Base-by-base conservation (phyloP, 805 yeast species). In the Teunomyces funiuensis region DNA sequence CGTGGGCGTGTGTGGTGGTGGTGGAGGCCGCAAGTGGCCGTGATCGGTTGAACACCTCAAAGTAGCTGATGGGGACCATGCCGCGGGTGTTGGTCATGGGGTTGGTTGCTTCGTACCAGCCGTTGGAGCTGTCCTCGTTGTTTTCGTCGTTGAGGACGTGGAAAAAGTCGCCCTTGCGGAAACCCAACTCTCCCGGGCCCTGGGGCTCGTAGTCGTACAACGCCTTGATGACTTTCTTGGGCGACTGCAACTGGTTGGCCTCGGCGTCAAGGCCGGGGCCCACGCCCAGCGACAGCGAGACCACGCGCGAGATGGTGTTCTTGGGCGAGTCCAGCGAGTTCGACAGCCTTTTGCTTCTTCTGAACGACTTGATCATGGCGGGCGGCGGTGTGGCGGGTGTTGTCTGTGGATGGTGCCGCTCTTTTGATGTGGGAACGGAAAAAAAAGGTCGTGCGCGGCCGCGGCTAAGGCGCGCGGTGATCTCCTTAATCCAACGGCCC, bases 71-170 rank as follows among this genome's bases (percentile, higher is more conserved):
- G 4, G 98, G 98, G 1, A 93, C 98, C 77, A 86, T 78, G 1
- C 99, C 99, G 38, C 78, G 74, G 19, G 76, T 66, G 52, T 83
- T 79, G 25, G 85, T 80, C 36, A 85, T 77, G 10, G 98, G 97
- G 59, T 91, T 89, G 39, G 82, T 80, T 2, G 95, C 97, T 55
- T 88, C 89, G 55, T 80, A 88, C 90, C 96, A 89, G 50, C 81
- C 83, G 41, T 77, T 71, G 41, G 77, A 78, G 41, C 79, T 76
- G 16, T 80, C 79, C 28, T 75, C 71, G 16, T 45, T 46, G 33
- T 59, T 62, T n/a, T 49, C 58, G 16, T 53, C 57, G 22, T 55
- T 62, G 16, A 56, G 64, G 2, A 93, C 95, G 57, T 88, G 88
- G 65, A 90, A 88, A 58, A 89, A 90, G 57, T 91, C 97, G 28